These are phyloP conservation scores for Lignosus rhinocerotis DNA, from an alignment of 1,284 basidiomycete genomes.

Conservation along the genomic window DNA sequence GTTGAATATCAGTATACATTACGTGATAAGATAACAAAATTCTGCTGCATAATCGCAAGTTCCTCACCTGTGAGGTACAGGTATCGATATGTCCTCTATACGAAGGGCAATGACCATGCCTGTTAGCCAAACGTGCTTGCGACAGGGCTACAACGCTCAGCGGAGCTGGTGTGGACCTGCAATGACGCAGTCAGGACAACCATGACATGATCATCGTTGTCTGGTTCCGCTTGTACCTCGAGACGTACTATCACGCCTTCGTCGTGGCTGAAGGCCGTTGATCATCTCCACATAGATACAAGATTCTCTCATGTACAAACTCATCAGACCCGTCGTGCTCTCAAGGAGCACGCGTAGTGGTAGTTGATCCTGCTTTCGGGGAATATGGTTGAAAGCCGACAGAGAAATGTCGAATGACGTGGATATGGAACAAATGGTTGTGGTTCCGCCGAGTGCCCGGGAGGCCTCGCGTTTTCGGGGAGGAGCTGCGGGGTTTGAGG, in stretches of 20 bases:
- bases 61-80: no score
- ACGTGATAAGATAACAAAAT: neutral
- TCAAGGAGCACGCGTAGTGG: neutral
- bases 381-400: neutral
- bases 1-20: neutral
- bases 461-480: no score
- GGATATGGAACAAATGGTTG: no score
- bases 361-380: neutral
- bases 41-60: neutral
- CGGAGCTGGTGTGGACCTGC: no score
- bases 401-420: neutral
- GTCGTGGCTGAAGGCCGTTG: neutral
- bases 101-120: no score
- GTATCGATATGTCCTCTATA: no score
- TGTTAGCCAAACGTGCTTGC: no score
- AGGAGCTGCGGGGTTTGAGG: no score
- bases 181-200: no score
- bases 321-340: neutral
- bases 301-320: neutral
- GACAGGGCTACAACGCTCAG: no score
- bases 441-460: no score
- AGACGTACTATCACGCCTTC: neutral
- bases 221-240: neutral
- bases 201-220: neutral
- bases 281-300: neutral